Evolutionary conservation across 306 rosid genomes (phyloP), one percentile per base, ranked within the genome.

Genomic region (Oxytropis ochrocephala): DNA sequence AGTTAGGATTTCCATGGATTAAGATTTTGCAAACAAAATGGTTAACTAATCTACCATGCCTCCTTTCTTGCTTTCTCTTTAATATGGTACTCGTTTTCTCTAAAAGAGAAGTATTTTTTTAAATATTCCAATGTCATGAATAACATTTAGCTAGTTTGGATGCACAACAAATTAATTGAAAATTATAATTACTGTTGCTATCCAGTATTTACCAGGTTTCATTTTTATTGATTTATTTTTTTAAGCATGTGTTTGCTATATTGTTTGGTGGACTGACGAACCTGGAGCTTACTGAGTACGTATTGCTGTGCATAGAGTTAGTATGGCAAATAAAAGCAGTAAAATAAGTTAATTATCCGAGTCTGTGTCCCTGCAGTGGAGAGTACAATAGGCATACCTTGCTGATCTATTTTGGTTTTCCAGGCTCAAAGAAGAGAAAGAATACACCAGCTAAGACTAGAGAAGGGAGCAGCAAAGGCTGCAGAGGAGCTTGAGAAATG

Each of bases 401-500:
- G 32, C 58, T 80, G 68, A 67, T 60, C 3, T 54, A 9, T 70
- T 72, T 78, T 78, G 63, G 39, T 78, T 56, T 67, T 53, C 53
- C 84, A 90, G 98, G 54, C 68, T 39, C 78, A 94, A 83, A 87
- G 84, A 85, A 87, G 86, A 80, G 98, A 91, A 48, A 85, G 98
- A 75, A 78, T 94, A 72, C 98, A 94, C 86, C 71, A 82, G 79
- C 59, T 85, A 64, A 87, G 95, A 66, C 79, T 94, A 14, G 97
- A 94, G 79, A 86, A 84, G 74, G 98, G 98, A 84, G 97, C 95
- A 59, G 89, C 75, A 6, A 94, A 94, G 82, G 98, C 91, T 29
- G 87, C 83, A 0, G 97, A 90, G 88, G 98, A 94, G 81, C 89
- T 94, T 19, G 95, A 87, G 76, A 94, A 90, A 90, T 90, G 98